Base-by-base conservation (phyloP, 441 rosid species). In the Eutrema salsugineum region DNA sequence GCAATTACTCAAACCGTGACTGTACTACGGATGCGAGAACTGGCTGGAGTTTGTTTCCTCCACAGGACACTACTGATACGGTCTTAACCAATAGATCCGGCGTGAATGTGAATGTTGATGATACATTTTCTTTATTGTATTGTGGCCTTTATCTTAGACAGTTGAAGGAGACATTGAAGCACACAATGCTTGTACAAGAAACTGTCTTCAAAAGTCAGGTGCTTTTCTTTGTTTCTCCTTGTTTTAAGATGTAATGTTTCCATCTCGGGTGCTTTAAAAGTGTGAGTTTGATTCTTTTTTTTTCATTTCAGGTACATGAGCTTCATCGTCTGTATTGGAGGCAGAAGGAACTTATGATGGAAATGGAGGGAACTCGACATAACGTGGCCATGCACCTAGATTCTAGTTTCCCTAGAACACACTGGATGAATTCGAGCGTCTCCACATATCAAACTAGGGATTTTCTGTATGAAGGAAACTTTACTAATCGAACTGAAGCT, bases 151-250 rank as follows among this genome's bases (percentile, higher is more conserved):
- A 70, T 61, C 50, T 78, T 63, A 78, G 65, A 28, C 71, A 33
- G 50, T 69, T 60, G 66, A 91, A 83, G 75, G 91, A 77, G 66
- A 55, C 50, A 16, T 9, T 91, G 66, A 83, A 81, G 78, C 85
- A 81, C 57, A 82, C 80, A 67, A 88, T 91, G 79, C 90, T 91
- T 36, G 81, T 81, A 58, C 97, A 91, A 35, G 93, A 91, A 71
- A 83, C 90, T 69, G 71, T 81, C 68, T 88, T 88, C 78, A 83
- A 65, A 82, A 79, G 84, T 43, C 97, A 91, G 94, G 97, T 91
- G 78, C 36, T 19, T 60, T n/a, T 63, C 47, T 27, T 63, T 51
- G 40, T 67, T 20, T 14, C 51, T 47, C 51, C 6, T 30, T 30
- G 33, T 30, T 68, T 68, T 12, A 9, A 53, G 43, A n/a, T 51